Conservation (phyloP, 108 stramenopile genomes). For the Nannochloropsis oceanica region DNA sequence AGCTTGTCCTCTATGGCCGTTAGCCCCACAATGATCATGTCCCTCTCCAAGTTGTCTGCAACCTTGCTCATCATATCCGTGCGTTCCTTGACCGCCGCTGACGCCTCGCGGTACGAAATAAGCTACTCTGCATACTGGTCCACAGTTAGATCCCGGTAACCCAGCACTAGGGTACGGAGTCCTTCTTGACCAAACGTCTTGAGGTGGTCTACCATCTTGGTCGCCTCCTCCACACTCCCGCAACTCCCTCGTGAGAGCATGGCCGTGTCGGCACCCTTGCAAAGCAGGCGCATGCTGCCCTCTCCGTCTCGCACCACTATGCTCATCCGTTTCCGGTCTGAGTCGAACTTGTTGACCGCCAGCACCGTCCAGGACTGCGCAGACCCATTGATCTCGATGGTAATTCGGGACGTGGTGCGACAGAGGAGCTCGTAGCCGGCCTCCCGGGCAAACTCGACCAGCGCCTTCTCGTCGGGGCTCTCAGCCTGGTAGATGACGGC, state of each 20-base stretch:
- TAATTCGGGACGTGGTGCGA: slow-evolving; percentile 13
- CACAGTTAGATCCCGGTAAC: slow-evolving; percentile 57
- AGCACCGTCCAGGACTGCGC: slow-evolving; percentile 58
- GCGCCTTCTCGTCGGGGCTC: slow-evolving; percentile 75
- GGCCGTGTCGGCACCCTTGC: slow-evolving; percentile 83
- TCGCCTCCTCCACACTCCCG: slow-evolving; percentile 11
- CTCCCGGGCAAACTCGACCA: slow-evolving; percentile 59
- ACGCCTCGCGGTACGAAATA: slow-evolving; percentile 46
- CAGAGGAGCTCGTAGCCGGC: slow-evolving; percentile 65
- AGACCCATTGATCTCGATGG: background rate
- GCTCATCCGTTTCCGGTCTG: slow-evolving; percentile 84
- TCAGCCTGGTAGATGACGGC: slow-evolving; percentile 64
- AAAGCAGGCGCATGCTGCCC: slow-evolving; percentile 44
- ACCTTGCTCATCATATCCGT: slow-evolving; percentile 44
- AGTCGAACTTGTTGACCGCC: slow-evolving; percentile 83
- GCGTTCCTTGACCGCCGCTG: slow-evolving; percentile 53
- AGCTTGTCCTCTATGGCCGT: slow-evolving; percentile 95
- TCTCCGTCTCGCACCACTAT: slow-evolving; percentile 52
- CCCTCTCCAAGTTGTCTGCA: slow-evolving; percentile 59
- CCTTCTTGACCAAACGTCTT: slow-evolving; percentile 69
- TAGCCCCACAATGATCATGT: slow-evolving; percentile 73
- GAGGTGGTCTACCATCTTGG: slow-evolving; percentile 6
- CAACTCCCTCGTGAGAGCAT: slow-evolving; percentile 55
- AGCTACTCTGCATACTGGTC: slow-evolving; percentile 64
- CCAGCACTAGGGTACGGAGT: slow-evolving; percentile 80